Evolutionary conservation across 176 grass and related monocot genomes (phyloP).

Genomic region (Carex cristatella): DNA sequence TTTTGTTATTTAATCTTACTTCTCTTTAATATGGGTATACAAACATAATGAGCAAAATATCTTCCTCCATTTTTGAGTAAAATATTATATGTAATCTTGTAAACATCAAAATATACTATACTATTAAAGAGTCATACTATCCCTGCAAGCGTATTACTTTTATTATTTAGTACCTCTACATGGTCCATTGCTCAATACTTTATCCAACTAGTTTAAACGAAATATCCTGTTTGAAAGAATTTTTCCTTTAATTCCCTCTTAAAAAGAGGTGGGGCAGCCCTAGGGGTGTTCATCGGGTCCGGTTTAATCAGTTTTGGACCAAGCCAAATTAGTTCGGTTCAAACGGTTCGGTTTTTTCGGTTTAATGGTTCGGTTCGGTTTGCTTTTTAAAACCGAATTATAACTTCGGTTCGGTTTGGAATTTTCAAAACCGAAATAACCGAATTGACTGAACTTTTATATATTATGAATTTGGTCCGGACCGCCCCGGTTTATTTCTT

Average conservation of each 20-base stretch:
- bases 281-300: too few relatives aligned
- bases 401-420: too few relatives aligned
- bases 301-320: too few relatives aligned
- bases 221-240: neutral
- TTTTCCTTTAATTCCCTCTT: neutral
- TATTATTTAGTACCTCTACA: neutral
- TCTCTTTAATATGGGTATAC: neutral
- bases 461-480: too few relatives aligned
- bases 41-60: neutral
- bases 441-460: too few relatives aligned
- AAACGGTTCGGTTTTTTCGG: too few relatives aligned
- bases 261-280: neutral
- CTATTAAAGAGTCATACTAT: neutral
- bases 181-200: neutral
- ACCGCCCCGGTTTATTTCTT: too few relatives aligned
- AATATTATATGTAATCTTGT: neutral
- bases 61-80: neutral
- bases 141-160: neutral
- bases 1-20: slow-evolving; percentile 11
- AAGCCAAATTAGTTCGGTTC: too few relatives aligned
- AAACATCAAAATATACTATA: neutral
- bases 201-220: neutral
- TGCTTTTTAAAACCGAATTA: too few relatives aligned
- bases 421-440: too few relatives aligned
- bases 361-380: too few relatives aligned